phyloP scores from a whole-genome alignment of 2,329 filamentous ascomycete species.

The Xylaria sp. region DNA sequence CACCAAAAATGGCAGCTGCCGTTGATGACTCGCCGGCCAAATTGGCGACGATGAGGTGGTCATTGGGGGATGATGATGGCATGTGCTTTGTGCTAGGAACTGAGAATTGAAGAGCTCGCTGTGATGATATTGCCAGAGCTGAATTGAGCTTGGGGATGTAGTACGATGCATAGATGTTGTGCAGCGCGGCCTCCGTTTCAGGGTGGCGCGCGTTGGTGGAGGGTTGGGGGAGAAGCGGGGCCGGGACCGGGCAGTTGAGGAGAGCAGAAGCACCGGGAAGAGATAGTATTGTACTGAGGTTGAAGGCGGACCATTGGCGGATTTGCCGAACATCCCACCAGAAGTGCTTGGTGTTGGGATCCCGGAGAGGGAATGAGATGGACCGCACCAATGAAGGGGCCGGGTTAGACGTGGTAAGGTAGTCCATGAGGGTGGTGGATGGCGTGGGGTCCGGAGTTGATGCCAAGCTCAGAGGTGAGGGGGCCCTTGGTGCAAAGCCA shows the following conservation, averaged over 20 bases:
- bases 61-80: constrained; percentile 50
- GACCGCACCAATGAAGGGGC: constrained; percentile 83
- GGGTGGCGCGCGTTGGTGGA: constrained; percentile 71
- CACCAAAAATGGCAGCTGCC: constrained; percentile 63
- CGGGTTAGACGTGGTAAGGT: constrained; percentile 83
- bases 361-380: constrained; percentile 74
- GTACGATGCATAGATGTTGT: constrained; percentile 78
- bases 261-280: constrained; percentile 78
- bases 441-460: constrained; percentile 59
- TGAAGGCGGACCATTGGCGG: constrained; percentile 84
- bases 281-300: constrained; percentile 73
- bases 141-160: constrained; percentile 90
- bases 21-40: constrained; percentile 65
- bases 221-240: constrained; percentile 69
- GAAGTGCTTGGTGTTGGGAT: constrained; percentile 80
- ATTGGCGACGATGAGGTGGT: constrained; percentile 74
- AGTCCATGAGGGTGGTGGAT: constrained; percentile 77
- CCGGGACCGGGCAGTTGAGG: constrained; percentile 74
- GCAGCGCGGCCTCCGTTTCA: constrained; percentile 80
- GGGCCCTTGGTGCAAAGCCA: constrained; percentile 59
- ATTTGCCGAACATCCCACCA: constrained; percentile 97
- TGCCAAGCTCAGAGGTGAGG: constrained; percentile 52
- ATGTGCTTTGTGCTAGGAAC: constrained; percentile 52
- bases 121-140: constrained; percentile 79
- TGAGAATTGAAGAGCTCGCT: constrained; percentile 67